Evolutionary conservation across 257 asterid species (phyloP).

Genomic region (Striga asiatica): DNA sequence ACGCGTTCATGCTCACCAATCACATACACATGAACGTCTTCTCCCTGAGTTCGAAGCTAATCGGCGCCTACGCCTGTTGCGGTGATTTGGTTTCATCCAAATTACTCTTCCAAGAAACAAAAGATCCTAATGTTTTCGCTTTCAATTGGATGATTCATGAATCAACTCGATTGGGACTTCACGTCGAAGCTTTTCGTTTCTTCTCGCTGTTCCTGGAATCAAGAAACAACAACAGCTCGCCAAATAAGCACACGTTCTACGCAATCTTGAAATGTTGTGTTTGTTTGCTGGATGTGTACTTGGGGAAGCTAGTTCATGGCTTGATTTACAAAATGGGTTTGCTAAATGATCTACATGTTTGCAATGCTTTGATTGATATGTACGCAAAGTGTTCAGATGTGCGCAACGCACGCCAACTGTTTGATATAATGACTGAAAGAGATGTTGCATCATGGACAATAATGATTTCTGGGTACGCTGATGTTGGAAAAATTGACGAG

Average conservation of each 20-base stretch:
- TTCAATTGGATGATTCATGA: constrained; percentile 56
- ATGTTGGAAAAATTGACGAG: constrained; percentile 31
- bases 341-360: constrained; percentile 25
- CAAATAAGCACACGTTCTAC: constrained; percentile 37
- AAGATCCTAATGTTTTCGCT: constrained; percentile 39
- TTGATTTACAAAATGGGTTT: constrained; percentile 30
- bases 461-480: constrained; percentile 41
- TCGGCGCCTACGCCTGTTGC: constrained; percentile 49
- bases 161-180: constrained; percentile 25
- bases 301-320: constrained; percentile 50
- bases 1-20: constrained; percentile 36
- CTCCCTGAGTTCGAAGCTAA: constrained; percentile 44
- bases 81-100: constrained; percentile 40
- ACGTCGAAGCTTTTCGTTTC: constrained; percentile 35
- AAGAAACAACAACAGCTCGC: constrained; percentile 9
- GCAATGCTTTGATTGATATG: constrained; percentile 44
- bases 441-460: constrained; percentile 61
- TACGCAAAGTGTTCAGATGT: constrained; percentile 34
- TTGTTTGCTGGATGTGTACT: constrained; percentile 31
- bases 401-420: constrained; percentile 29
- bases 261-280: constrained; percentile 37
- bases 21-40: constrained; percentile 19
- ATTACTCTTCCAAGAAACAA: constrained; percentile 28
- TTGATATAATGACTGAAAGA: constrained; percentile 39
- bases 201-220: constrained; percentile 33